Evolutionary conservation across 139 green algal species (phyloP), one percentile per base, ranked within the genome.

Genomic region (Pseudopediastrum boryanum): DNA sequence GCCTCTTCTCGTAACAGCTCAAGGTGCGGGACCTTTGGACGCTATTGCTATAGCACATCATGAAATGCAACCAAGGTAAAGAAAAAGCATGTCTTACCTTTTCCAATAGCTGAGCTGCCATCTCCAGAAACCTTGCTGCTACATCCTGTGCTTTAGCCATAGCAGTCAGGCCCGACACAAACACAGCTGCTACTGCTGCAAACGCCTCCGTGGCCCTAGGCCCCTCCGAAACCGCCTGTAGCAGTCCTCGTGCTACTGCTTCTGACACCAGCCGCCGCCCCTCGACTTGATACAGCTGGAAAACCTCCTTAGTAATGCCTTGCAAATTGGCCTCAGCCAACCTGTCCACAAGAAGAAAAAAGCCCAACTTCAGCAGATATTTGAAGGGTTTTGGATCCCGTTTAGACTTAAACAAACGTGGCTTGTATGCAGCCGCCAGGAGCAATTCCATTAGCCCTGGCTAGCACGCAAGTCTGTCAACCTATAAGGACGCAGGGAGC

Each of bases 131-230:
- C 58, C 58, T 81, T 3, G 91, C 91, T 25, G 74, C 82, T 25
- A 95, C 43, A 52, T 90, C 90, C 63, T 82, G 62, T 50, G 77
- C 78, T 38, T 76, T 46, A 31, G 76, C 83, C 58, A 33, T 48
- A 12, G 80, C 90, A 10, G 91, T 81, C 65, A 96, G 48, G 21
- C 68, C 93, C 50, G 88, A 70, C 44, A 97, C 80, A 46, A 90
- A 87, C 2, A 89, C 88, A 0, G 92, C 89, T 0, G 86, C 86
- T 21, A 95, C 88, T 4, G 86, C 87, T 0, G 89, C 83, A 85
- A 97, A 97, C 62, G 87, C 77, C 50, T 93, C 89, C 2, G 85
- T 89, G 3, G 92, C 93, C 1, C 91, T 85, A 0, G 93, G 93
- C 0, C 93, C 93, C 67, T 93, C 83, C 21, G 85, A 87, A 21